Base-by-base conservation (phyloP, 208 protist genomes). In the Acanthamoeba royreba region DNA sequence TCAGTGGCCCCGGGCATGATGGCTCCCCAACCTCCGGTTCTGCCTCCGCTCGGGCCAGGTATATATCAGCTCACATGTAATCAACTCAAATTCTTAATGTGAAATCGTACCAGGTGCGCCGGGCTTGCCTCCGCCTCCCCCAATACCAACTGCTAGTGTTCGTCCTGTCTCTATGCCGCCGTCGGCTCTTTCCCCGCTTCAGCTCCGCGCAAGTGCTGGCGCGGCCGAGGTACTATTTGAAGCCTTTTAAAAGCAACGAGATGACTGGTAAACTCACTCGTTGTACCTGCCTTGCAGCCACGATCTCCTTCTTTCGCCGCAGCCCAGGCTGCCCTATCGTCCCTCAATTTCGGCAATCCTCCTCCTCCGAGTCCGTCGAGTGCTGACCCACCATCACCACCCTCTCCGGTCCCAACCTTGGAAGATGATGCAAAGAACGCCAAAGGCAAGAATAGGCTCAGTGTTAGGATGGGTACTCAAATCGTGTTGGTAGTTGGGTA, bases 371-470 rank as follows among this genome's bases (percentile, higher is more conserved):
- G 72, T 28, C 72, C 83, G 19, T 43, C 9, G 40, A 66, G 83
- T 38, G 79, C 31, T 28, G 55, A 52, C 49, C 47, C 79, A 17
- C 47, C 79, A 15, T 55, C 83, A 8, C 83, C 83, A 38, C 40
- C 49, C 3, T 90, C 83, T 15, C 55, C 47, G 11, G 52, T 25
- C 11, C 83, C 83, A 11, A 35, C 42, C 5, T 8, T 4, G n/a
- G 83, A 72, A 11, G 81, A 66, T 0, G 83, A 90, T 19, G 83
- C 35, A 45, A 61, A 72, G 52, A 66, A 38, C 72, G 72, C 72
- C 47, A 90, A 90, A 42, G 55, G 45, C 52, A 90, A 90, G 52
- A 90, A 90, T 43, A 45, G 83, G 31, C 55, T 90, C 52, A 90
- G 83, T n/a, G n/a, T 90, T 45, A 31, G 55, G 33, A 90, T 90